Conservation (phyloP, 257 asterid species). For the Parsonsia alboflavescens region DNA sequence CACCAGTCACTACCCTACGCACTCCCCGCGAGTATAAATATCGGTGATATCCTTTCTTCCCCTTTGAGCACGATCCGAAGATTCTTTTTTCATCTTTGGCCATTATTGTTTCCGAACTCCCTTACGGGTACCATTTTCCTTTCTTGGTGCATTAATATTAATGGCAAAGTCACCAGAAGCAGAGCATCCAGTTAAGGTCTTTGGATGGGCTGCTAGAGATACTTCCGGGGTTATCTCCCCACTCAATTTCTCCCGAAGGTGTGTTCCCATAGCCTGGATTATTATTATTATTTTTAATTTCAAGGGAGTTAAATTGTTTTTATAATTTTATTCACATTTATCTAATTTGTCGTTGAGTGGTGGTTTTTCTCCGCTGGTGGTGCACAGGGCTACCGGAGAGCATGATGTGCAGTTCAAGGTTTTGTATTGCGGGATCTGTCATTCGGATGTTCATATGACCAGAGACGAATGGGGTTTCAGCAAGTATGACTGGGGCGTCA, state of each 20-base stretch:
- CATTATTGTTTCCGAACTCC: too few species aligned
- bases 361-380: not conserved
- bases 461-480: constrained; percentile 46
- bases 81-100: too few species aligned
- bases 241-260: constrained; percentile 57
- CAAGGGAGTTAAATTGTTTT: not conserved
- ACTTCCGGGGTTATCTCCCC: constrained; percentile 48
- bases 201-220: constrained; percentile 55
- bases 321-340: not conserved
- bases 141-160: constrained; percentile 11
- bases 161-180: constrained; percentile 47
- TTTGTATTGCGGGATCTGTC: constrained; percentile 51
- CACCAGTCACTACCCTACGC: too few species aligned
- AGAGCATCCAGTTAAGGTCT: constrained; percentile 47
- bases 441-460: constrained; percentile 38
- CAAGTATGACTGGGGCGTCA: constrained; percentile 32
- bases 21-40: too few species aligned
- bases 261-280: not conserved
- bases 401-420: constrained; percentile 50
- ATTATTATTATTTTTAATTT: too few species aligned
- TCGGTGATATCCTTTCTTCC: too few species aligned
- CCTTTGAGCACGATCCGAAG: too few species aligned
- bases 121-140: too few species aligned
- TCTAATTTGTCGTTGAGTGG: not conserved
- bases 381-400: constrained; percentile 39